phyloP scores from a whole-genome alignment of 352 stramenopile species.

The Globisporangium paroecandrum region DNA sequence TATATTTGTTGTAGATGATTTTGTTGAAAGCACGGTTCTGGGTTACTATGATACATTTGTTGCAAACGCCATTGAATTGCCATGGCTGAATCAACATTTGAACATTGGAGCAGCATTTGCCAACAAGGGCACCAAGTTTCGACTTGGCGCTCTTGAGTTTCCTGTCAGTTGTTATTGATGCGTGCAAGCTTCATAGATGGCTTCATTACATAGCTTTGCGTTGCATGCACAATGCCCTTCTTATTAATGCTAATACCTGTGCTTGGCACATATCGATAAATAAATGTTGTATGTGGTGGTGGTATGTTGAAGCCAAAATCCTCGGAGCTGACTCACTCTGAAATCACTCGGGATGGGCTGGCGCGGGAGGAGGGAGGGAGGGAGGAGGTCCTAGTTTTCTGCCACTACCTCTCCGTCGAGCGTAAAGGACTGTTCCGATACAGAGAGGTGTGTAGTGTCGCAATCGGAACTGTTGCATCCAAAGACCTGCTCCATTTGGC shows the following conservation, averaged over 20 bases:
- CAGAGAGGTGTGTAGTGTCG: neutral
- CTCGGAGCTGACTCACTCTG: neutral
- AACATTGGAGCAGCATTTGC: too few species aligned
- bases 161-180: neutral
- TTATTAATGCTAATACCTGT: neutral
- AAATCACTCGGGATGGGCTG: neutral
- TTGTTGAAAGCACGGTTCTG: too few species aligned
- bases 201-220: neutral
- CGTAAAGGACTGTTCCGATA: neutral
- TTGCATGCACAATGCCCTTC: neutral
- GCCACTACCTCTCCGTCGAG: neutral
- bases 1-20: neutral
- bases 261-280: neutral
- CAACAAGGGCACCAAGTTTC: too few species aligned
- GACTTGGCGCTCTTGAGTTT: too few species aligned
- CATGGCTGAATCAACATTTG: too few species aligned
- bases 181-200: neutral
- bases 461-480: slow-evolving; percentile 6
- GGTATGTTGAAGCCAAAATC: neutral
- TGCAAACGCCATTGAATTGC: too few species aligned
- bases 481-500: slow-evolving; percentile 9
- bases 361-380: neutral
- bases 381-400: neutral
- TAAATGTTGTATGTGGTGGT: neutral
- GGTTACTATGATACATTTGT: too few species aligned